Percentiles rank a stretch among this genome's conserved stretches.
These are phyloP conservation scores for Penicillium sp. DNA, from an alignment of 2,329 filamentous ascomycete species.

Conservation along the genomic window DNA sequence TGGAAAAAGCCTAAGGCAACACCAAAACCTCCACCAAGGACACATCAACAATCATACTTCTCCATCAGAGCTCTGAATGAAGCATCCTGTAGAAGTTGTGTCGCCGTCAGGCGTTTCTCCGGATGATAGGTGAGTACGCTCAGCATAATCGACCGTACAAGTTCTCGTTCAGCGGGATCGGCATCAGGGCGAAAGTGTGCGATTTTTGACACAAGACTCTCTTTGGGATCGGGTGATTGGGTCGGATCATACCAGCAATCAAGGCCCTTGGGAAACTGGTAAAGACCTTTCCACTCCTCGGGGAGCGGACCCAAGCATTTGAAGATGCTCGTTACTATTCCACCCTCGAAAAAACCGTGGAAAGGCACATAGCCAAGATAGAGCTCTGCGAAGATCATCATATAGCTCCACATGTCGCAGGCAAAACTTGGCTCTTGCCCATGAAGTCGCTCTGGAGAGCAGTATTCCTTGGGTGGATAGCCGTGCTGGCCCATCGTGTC, in stretches of 20 bases:
- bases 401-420: constrained; percentile 34
- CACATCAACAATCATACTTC: neutral
- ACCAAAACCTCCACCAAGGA: no score
- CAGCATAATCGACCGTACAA: neutral
- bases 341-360: constrained; percentile 9
- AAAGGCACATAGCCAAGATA: constrained; percentile 22
- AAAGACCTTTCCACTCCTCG: constrained; percentile 23
- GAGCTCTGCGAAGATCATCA: constrained; percentile 26
- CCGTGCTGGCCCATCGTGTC: constrained; percentile 8
- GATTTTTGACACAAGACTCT: constrained; percentile 8
- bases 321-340: constrained; percentile 20
- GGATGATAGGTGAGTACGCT: neutral
- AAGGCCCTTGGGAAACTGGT: constrained; percentile 6
- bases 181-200: neutral
- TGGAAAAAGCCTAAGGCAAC: no score
- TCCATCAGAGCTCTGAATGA: constrained; percentile 1
- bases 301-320: constrained; percentile 25
- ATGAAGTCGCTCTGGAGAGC: constrained; percentile 29
- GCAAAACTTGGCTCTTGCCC: constrained; percentile 20
- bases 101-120: neutral
- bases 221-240: constrained; percentile 7
- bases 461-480: constrained; percentile 18
- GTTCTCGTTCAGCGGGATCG: neutral
- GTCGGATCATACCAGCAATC: constrained; percentile 30
- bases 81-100: neutral